phyloP scores from a whole-genome alignment of 768 basidiomycete genomes.

The Suillus subaureus region DNA sequence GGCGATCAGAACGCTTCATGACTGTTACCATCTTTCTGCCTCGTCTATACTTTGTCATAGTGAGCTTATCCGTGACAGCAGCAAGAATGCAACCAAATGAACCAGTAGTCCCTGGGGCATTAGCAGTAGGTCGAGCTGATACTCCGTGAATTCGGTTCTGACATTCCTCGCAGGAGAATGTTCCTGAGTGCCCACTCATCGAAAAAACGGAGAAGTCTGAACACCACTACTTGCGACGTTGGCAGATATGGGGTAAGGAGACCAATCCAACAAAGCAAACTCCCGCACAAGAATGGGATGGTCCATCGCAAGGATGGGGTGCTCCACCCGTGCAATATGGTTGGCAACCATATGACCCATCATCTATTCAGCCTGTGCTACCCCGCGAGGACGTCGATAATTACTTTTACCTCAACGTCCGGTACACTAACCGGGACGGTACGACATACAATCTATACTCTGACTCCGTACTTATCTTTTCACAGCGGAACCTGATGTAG shows the following conservation, averaged over 20 bases:
- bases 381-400: slow-evolving; percentile 18
- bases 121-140: not conserved
- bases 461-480: not conserved
- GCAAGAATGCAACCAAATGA: not conserved
- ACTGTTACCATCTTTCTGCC: not conserved
- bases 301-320: not conserved
- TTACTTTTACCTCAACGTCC: slow-evolving; percentile 24
- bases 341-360: slow-evolving; percentile 24
- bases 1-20: not conserved
- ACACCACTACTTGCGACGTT: slow-evolving; percentile 11
- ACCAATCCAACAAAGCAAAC: not conserved
- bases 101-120: slow-evolving; percentile 2
- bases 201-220: slow-evolving; percentile 9
- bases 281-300: not conserved
- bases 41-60: not conserved
- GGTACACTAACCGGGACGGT: slow-evolving; percentile 3
- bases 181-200: not conserved
- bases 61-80: not conserved
- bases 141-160: not conserved
- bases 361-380: slow-evolving; percentile 12
- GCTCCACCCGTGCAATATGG: not conserved
- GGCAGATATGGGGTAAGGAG: slow-evolving; percentile 7
- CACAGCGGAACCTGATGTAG: slow-evolving; percentile 16
- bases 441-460: not conserved
- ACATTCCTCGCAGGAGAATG: not conserved